Conservation (phyloP, 2,329 filamentous ascomycete genomes). For the Tolypocladium tropicale region DNA sequence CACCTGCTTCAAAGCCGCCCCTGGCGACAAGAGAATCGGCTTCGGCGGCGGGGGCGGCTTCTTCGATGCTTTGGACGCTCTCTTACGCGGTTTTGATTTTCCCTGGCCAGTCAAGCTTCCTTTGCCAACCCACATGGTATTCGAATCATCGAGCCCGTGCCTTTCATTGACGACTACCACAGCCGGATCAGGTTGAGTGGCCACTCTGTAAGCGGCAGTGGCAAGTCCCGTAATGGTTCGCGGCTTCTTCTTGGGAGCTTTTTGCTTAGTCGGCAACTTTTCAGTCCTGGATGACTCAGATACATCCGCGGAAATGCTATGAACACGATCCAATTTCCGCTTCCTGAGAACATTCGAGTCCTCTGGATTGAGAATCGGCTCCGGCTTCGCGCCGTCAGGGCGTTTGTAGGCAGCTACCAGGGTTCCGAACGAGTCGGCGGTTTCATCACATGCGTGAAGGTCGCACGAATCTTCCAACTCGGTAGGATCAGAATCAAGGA, state of each 20-base stretch:
- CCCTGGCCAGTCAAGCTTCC: constrained; percentile 17
- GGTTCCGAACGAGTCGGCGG: constrained; percentile 28
- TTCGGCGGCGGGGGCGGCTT: constrained; percentile 30
- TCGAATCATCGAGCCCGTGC: neutral
- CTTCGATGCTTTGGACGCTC: constrained; percentile 21
- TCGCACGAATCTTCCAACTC: constrained; percentile 5
- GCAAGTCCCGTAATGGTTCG: constrained; percentile 71
- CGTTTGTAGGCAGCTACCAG: constrained; percentile 33
- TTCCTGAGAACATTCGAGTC: constrained; percentile 34
- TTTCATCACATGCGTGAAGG: constrained; percentile 3
- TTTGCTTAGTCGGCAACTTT: constrained; percentile 32
- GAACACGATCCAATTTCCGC: constrained; percentile 44
- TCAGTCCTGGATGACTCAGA: constrained; percentile 11
- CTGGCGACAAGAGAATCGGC: constrained; percentile 54
- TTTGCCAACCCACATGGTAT: too few species aligned
- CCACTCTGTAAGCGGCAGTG: constrained; percentile 53
- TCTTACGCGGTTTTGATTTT: constrained; percentile 23
- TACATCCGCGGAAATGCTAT: constrained; percentile 16
- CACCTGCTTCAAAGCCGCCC: constrained; percentile 54
- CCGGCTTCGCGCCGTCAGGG: constrained; percentile 11
- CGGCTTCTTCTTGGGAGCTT: constrained; percentile 55
- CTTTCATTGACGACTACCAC: neutral
- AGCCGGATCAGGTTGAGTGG: constrained; percentile 20
- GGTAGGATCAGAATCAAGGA: constrained; percentile 20
- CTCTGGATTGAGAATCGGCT: constrained; percentile 8